Percentiles rank a stretch among this genome's conserved stretches.
phyloP scores from a whole-genome alignment of 192 early-diverging fungal genomes.

The Backusella circina region DNA sequence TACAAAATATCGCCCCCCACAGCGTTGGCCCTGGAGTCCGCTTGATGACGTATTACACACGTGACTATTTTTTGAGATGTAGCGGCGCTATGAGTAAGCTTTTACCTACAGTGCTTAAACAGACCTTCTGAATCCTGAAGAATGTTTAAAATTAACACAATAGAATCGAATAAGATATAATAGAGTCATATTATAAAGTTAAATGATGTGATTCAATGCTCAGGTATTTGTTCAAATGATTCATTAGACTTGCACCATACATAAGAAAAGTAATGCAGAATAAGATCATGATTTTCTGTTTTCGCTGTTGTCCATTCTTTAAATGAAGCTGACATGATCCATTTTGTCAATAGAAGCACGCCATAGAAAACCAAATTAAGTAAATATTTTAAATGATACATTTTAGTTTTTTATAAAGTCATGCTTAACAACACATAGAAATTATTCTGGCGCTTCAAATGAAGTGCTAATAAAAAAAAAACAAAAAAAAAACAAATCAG shows the following conservation, averaged over 20 bases:
- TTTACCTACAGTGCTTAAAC: no score
- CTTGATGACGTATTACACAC: background rate
- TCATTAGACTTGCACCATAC: background rate
- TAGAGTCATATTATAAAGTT: background rate
- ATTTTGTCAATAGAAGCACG: background rate
- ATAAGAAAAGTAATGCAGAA: background rate
- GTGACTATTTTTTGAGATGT: background rate
- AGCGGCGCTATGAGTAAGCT: no score
- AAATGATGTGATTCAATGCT: background rate
- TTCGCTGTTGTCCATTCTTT: background rate
- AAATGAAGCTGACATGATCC: background rate
- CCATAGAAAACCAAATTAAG: background rate
- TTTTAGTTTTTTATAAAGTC: background rate
- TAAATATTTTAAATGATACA: background rate
- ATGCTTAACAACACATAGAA: background rate
- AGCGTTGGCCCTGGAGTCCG: background rate
- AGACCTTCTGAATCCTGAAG: no score
- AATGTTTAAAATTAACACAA: background rate
- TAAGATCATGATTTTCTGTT: background rate
- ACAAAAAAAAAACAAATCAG: background rate
- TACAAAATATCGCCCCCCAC: conserved; percentile 3
- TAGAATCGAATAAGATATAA: no score
- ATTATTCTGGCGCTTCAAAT: background rate
- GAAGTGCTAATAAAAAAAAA: background rate
- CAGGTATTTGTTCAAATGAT: background rate